phyloP scores from a whole-genome alignment of 305 asterid genomes.

The Fraxinus platypoda region DNA sequence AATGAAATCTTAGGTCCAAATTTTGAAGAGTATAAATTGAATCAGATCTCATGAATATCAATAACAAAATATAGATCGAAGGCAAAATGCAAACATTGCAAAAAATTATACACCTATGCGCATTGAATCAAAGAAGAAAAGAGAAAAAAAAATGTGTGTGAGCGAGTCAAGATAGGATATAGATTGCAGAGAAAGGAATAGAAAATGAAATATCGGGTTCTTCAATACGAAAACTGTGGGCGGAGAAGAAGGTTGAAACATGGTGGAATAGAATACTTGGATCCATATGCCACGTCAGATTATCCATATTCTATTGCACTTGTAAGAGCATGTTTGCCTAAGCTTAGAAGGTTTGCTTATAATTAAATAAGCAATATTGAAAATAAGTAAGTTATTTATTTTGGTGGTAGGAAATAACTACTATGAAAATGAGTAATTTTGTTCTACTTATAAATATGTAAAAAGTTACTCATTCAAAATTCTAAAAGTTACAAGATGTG shows the following conservation, averaged over 20 bases:
- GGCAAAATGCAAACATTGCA: not conserved
- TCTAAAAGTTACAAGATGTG: not conserved
- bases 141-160: not conserved
- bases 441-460: not conserved
- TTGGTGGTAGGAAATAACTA: not conserved
- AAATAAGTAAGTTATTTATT: not conserved
- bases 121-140: conserved; percentile 2
- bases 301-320: conserved; percentile 17
- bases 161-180: not conserved
- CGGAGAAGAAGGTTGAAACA: conserved; percentile 42
- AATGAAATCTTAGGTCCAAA: not conserved
- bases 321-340: not conserved
- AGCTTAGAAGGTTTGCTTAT: not conserved
- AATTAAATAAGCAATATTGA: not conserved
- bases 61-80: not conserved
- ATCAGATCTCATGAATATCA: conserved; percentile 24
- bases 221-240: conserved; percentile 39
- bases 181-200: not conserved
- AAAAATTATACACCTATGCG: not conserved
- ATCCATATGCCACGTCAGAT: conserved; percentile 37
- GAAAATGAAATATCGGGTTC: not conserved
- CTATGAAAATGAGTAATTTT: not conserved
- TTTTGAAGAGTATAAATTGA: conserved; percentile 1
- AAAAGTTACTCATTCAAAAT: not conserved
- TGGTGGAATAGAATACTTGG: conserved; percentile 30